These are phyloP conservation scores for Coix lacrymajobi DNA, from an alignment of 176 grass and related monocot genomes.

Conservation along the genomic window DNA sequence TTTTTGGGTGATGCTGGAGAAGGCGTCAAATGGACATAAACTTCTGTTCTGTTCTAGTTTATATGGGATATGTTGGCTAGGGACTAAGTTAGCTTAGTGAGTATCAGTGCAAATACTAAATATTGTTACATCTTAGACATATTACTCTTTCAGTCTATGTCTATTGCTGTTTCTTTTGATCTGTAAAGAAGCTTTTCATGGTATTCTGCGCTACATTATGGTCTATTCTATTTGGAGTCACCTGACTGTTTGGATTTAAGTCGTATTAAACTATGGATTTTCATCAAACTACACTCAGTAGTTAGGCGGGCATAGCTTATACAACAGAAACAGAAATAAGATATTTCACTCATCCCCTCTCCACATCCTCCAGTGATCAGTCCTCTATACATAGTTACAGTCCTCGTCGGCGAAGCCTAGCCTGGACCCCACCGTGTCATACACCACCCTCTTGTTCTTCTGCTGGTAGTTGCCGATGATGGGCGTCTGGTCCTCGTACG, in stretches of 20 bases:
- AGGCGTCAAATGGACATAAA: background rate
- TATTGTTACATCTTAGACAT: background rate
- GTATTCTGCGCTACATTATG: background rate
- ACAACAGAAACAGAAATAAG: background rate
- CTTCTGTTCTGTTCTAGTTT: background rate
- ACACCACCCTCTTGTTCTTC: constrained; percentile 92
- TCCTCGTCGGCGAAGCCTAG: constrained; percentile 77
- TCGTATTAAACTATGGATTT: background rate
- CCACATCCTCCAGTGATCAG: background rate
- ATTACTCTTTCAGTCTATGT: background rate
- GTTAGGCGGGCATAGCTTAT: background rate
- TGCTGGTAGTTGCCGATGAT: constrained; percentile 97
- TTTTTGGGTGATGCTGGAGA: background rate
- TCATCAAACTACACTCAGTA: background rate
- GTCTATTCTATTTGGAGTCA: background rate
- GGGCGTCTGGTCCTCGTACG: constrained; percentile 70
- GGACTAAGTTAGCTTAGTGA: background rate
- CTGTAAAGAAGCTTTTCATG: background rate
- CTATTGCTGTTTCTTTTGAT: background rate
- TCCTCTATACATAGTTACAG: constrained; percentile 42
- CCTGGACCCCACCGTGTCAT: constrained; percentile 59
- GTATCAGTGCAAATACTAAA: background rate
- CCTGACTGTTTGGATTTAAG: background rate
- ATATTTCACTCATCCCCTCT: background rate
- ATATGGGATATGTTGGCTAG: background rate